Percentiles rank a stretch among this genome's conserved stretches.
These are phyloP conservation scores for Lanzia echinophila DNA, from an alignment of 2,329 filamentous ascomycete species.

Conservation along the genomic window DNA sequence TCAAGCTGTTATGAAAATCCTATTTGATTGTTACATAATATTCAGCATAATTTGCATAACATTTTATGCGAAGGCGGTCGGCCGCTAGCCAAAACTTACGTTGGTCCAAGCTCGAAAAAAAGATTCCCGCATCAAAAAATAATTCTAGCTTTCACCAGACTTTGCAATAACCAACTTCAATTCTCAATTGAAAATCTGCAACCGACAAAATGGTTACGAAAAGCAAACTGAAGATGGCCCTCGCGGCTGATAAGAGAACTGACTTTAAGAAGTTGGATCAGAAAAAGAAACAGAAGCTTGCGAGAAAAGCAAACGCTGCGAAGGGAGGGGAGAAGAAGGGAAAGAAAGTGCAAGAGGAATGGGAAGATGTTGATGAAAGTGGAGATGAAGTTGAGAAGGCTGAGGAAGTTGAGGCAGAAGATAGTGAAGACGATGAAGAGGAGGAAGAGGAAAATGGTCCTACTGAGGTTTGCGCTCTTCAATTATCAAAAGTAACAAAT, in stretches of 20 bases:
- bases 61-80: constrained; percentile 6
- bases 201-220: constrained; percentile 31
- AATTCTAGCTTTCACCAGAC: constrained; percentile 6
- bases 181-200: constrained; percentile 4
- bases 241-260: constrained; percentile 47
- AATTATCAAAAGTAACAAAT: neutral
- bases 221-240: constrained; percentile 45
- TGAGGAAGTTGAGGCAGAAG: constrained; percentile 20
- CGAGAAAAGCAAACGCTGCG: constrained; percentile 42
- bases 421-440: constrained; percentile 30
- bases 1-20: no score
- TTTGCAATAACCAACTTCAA: constrained; percentile 5
- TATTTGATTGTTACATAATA: no score
- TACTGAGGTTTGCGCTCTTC: constrained; percentile 18
- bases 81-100: constrained; percentile 1
- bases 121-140: constrained; percentile 12
- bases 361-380: constrained; percentile 37
- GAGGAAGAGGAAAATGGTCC: constrained; percentile 13
- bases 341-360: constrained; percentile 38
- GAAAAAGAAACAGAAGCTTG: constrained; percentile 32
- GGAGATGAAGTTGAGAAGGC: constrained; percentile 29
- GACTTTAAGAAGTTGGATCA: constrained; percentile 43
- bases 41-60: constrained; percentile 1
- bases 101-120: constrained; percentile 10
- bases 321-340: constrained; percentile 35